Evolutionary conservation across 2,329 filamentous ascomycete species (phyloP).

Genomic region (Aspergillus quadrilineatus): DNA sequence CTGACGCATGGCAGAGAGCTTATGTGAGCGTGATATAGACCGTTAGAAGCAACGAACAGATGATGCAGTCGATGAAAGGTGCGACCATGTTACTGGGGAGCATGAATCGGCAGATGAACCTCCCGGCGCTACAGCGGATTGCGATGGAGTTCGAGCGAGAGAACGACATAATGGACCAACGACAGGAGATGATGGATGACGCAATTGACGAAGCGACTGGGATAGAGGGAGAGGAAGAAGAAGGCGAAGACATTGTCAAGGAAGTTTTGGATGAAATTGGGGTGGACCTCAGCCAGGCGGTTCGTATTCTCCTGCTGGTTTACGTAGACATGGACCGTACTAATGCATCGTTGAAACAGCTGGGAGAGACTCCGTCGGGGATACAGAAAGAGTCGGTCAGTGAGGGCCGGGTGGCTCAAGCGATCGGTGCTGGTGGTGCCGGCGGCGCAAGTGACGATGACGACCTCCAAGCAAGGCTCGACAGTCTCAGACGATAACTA

Average conservation of each 20-base stretch:
- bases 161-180: constrained; percentile 98
- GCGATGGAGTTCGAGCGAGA: constrained; percentile 99
- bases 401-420: constrained; percentile 80
- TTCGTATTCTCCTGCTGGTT: constrained; percentile 51
- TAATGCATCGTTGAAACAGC: constrained; percentile 52
- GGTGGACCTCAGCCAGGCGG: constrained; percentile 83
- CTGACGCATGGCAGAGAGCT: constrained; percentile 4
- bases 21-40: constrained; percentile 58
- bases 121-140: constrained; percentile 90
- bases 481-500: constrained; percentile 68
- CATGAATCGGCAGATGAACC: constrained; percentile 98
- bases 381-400: constrained; percentile 71
- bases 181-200: constrained; percentile 99
- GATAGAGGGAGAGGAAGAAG: constrained; percentile 77
- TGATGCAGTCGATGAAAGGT: constrained; percentile 99
- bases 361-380: constrained; percentile 86
- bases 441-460: constrained; percentile 69
- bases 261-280: constrained; percentile 97
- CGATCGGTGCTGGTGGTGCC: constrained; percentile 58
- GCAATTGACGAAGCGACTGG: constrained; percentile 97
- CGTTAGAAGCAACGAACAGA: constrained; percentile 96
- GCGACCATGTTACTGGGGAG: constrained; percentile 87
- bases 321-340: constrained; percentile 7
- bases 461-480: constrained; percentile 87
- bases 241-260: constrained; percentile 94